Percentiles rank a stretch among this genome's conserved stretches.
phyloP scores from a whole-genome alignment of 73 alveolate species.

The Tetrahymena thermophila region DNA sequence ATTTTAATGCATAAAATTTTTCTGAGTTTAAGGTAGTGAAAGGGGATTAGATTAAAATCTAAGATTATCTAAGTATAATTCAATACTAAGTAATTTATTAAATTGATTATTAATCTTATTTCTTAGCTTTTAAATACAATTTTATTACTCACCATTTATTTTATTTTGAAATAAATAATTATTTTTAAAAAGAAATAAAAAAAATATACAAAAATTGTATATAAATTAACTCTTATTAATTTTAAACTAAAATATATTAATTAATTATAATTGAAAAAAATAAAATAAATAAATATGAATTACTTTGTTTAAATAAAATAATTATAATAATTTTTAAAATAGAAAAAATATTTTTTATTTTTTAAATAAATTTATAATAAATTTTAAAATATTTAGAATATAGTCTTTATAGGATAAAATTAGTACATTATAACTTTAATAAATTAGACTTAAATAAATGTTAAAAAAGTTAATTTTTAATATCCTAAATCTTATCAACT shows the following conservation, averaged over 20 bases:
- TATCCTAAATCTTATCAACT: not conserved
- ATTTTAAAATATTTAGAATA: not conserved
- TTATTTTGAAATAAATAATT: too few relatives aligned
- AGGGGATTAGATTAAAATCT: not conserved
- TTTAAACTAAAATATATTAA: too few relatives aligned
- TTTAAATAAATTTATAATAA: not conserved
- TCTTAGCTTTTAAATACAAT: too few relatives aligned
- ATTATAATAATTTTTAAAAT: too few relatives aligned
- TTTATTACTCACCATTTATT: too few relatives aligned
- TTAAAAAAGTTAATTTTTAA: not conserved
- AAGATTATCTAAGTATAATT: not conserved
- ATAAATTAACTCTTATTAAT: too few relatives aligned
- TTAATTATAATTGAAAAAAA: too few relatives aligned
- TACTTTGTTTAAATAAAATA: too few relatives aligned
- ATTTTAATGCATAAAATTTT: not conserved
- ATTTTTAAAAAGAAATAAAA: too few relatives aligned
- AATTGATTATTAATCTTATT: too few relatives aligned
- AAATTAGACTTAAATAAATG: not conserved
- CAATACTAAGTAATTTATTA: not conserved
- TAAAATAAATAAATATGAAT: too few relatives aligned
- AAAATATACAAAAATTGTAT: too few relatives aligned
- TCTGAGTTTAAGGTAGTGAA: not conserved
- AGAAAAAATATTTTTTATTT: not conserved
- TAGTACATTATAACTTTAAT: not conserved
- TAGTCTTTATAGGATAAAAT: not conserved